These are phyloP conservation scores for Galerina sulciceps DNA, from an alignment of 768 basidiomycete species.

Conservation along the genomic window DNA sequence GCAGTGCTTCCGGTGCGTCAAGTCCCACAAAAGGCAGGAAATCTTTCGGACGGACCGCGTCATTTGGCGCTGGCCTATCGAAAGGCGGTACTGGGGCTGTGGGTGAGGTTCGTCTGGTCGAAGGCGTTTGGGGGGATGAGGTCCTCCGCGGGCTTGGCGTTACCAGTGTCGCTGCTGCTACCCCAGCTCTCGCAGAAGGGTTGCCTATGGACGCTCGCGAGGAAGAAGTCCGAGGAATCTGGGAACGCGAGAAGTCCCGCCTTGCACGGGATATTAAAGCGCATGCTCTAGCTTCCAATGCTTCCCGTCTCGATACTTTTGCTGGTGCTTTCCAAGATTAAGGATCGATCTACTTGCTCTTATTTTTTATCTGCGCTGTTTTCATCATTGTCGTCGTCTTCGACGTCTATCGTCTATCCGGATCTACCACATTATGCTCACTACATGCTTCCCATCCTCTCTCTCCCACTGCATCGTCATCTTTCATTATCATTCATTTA, in stretches of 20 bases:
- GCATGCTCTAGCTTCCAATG: constrained; percentile 18
- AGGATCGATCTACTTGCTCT: constrained; percentile 20
- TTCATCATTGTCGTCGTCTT: constrained; percentile 1
- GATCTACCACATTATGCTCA: constrained; percentile 9
- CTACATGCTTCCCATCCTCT: not conserved
- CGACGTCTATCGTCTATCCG: constrained; percentile 1
- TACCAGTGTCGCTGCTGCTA: constrained; percentile 19
- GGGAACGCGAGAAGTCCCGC: constrained; percentile 52
- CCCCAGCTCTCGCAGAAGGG: constrained; percentile 20
- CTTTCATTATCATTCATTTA: constrained; percentile 15
- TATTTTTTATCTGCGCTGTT: constrained; percentile 10
- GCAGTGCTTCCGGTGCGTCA: constrained; percentile 38
- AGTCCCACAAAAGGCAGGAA: constrained; percentile 49
- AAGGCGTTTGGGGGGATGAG: constrained; percentile 71
- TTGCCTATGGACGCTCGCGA: constrained; percentile 28
- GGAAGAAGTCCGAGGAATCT: constrained; percentile 40
- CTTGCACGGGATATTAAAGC: constrained; percentile 49
- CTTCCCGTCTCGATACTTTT: constrained; percentile 32
- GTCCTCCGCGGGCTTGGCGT: constrained; percentile 73
- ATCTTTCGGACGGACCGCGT: constrained; percentile 58
- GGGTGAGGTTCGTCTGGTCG: constrained; percentile 58
- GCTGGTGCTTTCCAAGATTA: constrained; percentile 50
- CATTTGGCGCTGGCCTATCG: constrained; percentile 50
- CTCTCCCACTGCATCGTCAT: not conserved
- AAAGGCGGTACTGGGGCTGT: constrained; percentile 40